A percentile compares a stretch with the other conserved stretches of the same genome.
Conservation (phyloP, 805 yeast genomes). For the Ogataea haglerorum region DNA sequence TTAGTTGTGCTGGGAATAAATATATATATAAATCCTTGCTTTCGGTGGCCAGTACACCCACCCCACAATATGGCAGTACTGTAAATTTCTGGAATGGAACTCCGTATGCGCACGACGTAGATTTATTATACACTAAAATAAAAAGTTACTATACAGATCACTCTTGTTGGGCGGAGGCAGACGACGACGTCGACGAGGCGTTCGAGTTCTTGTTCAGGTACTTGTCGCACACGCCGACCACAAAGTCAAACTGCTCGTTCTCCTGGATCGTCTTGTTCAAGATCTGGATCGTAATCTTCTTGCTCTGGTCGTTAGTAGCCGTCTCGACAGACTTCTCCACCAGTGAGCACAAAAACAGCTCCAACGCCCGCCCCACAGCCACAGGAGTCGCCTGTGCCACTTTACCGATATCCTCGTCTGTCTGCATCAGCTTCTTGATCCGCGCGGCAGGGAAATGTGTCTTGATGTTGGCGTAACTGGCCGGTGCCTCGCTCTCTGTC, state of each 20-base stretch:
- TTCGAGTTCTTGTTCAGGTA: constrained; percentile 15
- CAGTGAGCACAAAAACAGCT: constrained; percentile 83
- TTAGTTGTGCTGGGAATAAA: neutral
- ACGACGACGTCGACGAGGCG: constrained; percentile 8
- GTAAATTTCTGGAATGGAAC: constrained; percentile 3
- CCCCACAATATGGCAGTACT: constrained; percentile 9
- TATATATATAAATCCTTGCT: neutral
- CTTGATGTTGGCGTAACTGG: constrained; percentile 50
- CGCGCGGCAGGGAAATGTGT: constrained; percentile 92
- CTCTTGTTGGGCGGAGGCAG: constrained; percentile 10
- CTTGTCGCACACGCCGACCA: constrained; percentile 59
- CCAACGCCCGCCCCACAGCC: constrained; percentile 94
- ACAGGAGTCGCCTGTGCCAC: constrained; percentile 99
- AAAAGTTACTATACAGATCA: constrained; percentile 1
- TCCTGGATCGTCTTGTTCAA: constrained; percentile 77
- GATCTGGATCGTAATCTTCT: constrained; percentile 79
- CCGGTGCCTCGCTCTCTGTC: constrained; percentile 19
- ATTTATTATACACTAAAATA: neutral
- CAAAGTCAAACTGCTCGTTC: constrained; percentile 90
- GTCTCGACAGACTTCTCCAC: constrained; percentile 80
- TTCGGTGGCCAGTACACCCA: constrained; percentile 8
- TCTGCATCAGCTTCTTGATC: constrained; percentile 93
- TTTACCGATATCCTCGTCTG: constrained; percentile 97
- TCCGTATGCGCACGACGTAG: constrained; percentile 6
- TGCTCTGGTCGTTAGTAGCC: constrained; percentile 70